Conservation (phyloP, 2,329 filamentous ascomycete species). For the Botrytis byssoidea region DNA sequence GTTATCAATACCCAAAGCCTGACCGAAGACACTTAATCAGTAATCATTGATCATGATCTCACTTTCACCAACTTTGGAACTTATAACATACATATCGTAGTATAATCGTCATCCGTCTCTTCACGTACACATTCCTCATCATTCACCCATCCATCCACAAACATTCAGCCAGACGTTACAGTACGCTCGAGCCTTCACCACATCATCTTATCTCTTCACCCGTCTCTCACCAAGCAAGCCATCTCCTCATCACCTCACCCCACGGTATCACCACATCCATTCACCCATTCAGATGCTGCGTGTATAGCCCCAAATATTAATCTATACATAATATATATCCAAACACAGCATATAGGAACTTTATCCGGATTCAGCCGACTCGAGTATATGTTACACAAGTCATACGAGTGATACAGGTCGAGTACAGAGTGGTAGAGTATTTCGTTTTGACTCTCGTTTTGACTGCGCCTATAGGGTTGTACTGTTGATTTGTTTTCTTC, state of each 20-base stretch:
- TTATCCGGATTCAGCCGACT: background rate
- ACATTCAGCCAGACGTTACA: constrained; percentile 6
- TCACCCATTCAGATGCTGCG: background rate
- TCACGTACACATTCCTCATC: background rate
- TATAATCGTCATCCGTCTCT: background rate
- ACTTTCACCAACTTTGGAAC: background rate
- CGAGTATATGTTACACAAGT: background rate
- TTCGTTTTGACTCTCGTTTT: background rate
- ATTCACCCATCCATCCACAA: background rate
- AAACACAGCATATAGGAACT: constrained; percentile 5
- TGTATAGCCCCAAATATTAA: background rate
- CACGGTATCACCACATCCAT: background rate
- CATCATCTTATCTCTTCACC: background rate
- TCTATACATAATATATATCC: background rate
- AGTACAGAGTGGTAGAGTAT: background rate
- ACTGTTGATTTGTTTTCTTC: constrained; percentile 2
- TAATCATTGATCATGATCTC: background rate
- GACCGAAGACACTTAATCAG: background rate
- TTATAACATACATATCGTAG: background rate
- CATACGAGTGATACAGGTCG: too few relatives aligned
- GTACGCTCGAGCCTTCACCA: background rate
- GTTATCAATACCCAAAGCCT: background rate
- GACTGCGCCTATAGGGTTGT: background rate
- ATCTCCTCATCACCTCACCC: background rate
- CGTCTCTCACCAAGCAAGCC: background rate